Base-by-base conservation (phyloP, 257 asterid species). In the Cynanchum wilfordii region DNA sequence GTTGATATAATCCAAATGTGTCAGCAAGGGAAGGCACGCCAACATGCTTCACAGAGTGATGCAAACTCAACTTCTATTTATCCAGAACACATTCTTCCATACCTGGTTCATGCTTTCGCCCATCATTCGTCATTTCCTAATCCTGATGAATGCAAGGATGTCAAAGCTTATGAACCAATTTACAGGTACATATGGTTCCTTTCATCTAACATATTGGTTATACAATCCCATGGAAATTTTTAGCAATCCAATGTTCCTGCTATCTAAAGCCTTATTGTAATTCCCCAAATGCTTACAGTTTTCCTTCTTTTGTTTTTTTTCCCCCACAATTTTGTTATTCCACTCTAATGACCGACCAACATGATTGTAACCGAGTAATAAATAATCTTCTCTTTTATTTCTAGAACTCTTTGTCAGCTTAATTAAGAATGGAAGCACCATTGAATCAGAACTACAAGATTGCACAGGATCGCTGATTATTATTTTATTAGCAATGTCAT, bases 31-130 rank as follows among this genome's bases (percentile, higher is more conserved):
- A 92, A 79, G 82, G 86, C 87, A 60, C 88, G 94, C 15, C 99
- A 87, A 59, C 75, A 77, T 80, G 81, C 94, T 62, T 67, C 89
- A 10, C 90, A 86, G 80, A 75, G 84, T 71, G 98, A 95, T 80
- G 75, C 81, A 73, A 82, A 76, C 59, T 73, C 96, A 75, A 79
- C 90, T 45, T 81, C 82, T 33, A 81, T 70, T 69, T 85, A 87
- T 78, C 98, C 99, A 71, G 99, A 95, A 82, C 81, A 82, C 80
- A 78, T 92, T 76, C 90, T 95, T 40, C 89, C 96, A 71, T 90
- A 89, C 68, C 84, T 92, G 87, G 93, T 95, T 83, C 99, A 95
- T 85, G 89, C 94, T 66, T 89, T 95, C 81, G 98, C 96, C 79
- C 89, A 90, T 82, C 92, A 85, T 86, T 86, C 91, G 47, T 83